A percentile compares a stretch with the other conserved stretches of the same genome.
These are phyloP conservation scores for Fistulina hepatica DNA, from an alignment of 1,284 basidiomycete species.

Conservation along the genomic window DNA sequence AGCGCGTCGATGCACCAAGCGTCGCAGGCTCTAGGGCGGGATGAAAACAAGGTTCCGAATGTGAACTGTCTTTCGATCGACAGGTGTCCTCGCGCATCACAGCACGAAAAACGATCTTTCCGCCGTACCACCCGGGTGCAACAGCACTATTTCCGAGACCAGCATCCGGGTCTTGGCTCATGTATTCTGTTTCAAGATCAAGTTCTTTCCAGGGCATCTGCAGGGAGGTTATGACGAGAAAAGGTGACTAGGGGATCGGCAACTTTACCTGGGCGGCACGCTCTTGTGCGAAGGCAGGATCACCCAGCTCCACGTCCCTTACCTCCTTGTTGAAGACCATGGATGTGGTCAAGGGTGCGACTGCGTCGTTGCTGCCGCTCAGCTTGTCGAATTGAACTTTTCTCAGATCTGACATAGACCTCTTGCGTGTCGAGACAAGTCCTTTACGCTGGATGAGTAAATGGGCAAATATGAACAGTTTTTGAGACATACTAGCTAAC, in stretches of 20 bases:
- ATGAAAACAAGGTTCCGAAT: too few relatives aligned
- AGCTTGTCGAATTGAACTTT: slow-evolving; percentile 8
- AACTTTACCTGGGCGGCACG: slow-evolving; percentile 10
- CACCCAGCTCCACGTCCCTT: not conserved
- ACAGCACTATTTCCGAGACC: slow-evolving; percentile 20
- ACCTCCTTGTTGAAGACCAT: slow-evolving; percentile 7
- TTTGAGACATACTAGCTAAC: slow-evolving; percentile 4
- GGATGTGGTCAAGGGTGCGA: slow-evolving; percentile 11
- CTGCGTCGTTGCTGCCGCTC: slow-evolving; percentile 12
- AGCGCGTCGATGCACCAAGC: slow-evolving; percentile 27
- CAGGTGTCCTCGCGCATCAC: not conserved
- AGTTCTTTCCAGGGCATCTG: slow-evolving; percentile 30
- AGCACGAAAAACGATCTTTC: slow-evolving; percentile 18
- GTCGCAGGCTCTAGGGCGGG: slow-evolving; percentile 22
- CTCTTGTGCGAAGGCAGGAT: slow-evolving; percentile 12
- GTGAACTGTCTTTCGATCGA: too few relatives aligned
- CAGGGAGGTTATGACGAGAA: not conserved
- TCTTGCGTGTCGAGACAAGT: not conserved
- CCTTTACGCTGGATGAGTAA: not conserved
- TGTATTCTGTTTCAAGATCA: slow-evolving; percentile 23
- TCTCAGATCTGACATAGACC: not conserved
- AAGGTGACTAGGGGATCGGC: not conserved
- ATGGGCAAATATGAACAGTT: not conserved
- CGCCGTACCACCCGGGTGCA: slow-evolving; percentile 26
- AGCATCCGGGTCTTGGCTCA: slow-evolving; percentile 16